phyloP scores from a whole-genome alignment of 2,329 filamentous ascomycete species.

The Trichoderma simmonsii region DNA sequence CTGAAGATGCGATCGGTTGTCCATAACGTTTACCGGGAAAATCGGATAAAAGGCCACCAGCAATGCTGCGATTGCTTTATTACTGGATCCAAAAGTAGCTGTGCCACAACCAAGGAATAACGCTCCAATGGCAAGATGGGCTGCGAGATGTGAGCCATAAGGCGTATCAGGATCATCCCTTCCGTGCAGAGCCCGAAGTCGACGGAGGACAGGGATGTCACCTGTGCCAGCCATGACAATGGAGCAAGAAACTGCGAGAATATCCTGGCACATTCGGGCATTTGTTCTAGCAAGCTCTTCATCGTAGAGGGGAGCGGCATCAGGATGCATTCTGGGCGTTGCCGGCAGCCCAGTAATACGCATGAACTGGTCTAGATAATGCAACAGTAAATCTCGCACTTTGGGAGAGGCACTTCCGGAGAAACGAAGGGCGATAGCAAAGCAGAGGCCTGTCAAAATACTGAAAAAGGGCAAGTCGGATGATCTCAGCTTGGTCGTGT shows the following conservation, averaged over 20 bases:
- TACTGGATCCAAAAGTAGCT: conserved; percentile 83
- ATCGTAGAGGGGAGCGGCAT: conserved; percentile 61
- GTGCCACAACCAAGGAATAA: conserved; percentile 92
- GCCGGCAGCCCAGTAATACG: conserved; percentile 63
- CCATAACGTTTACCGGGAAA: conserved; percentile 83
- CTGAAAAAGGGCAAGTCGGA: conserved; percentile 90
- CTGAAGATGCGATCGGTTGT: conserved; percentile 92
- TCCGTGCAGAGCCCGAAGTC: conserved; percentile 83
- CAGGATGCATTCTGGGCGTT: conserved; percentile 28
- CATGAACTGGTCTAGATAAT: conserved; percentile 84
- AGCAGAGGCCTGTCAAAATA: conserved; percentile 84
- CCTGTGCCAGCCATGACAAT: conserved; percentile 96
- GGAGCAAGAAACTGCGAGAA: conserved; percentile 75
- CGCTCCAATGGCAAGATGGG: conserved; percentile 85
- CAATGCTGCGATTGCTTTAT: conserved; percentile 80
- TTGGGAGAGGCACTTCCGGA: conserved; percentile 67
- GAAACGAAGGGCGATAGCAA: conserved; percentile 70
- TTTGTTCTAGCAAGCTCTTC: conserved; percentile 78
- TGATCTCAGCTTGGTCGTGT: conserved; percentile 63
- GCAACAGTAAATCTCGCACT: conserved; percentile 77
- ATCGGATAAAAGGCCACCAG: conserved; percentile 92
- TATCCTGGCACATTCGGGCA: conserved; percentile 85
- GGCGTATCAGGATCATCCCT: conserved; percentile 78
- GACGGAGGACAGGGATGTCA: conserved; percentile 78
- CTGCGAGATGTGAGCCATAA: conserved; percentile 90